Percentiles rank a stretch among this genome's conserved stretches.
These are phyloP conservation scores for Teratosphaeria epicoccoides DNA, from an alignment of 2,329 filamentous ascomycete genomes.

Conservation along the genomic window DNA sequence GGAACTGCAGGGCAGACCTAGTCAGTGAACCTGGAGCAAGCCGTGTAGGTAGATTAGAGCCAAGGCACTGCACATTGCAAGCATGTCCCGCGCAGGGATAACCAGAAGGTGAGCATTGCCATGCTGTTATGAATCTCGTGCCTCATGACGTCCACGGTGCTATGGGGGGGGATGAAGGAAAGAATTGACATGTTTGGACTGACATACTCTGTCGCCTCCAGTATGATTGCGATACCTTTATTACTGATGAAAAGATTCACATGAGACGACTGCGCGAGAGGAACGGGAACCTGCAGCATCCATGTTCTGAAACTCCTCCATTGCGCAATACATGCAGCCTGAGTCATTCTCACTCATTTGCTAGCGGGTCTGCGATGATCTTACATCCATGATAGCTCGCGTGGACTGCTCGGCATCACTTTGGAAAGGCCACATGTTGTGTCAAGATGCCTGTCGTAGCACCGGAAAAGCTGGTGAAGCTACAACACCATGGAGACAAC, in stretches of 20 bases:
- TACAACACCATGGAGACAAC: constrained; percentile 78
- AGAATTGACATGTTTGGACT: neutral
- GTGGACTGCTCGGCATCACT: neutral
- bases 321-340: neutral
- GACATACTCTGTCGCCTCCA: neutral
- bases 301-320: neutral
- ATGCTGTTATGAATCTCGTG: too few species aligned
- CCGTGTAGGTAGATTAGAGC: neutral
- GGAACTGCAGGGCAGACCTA: neutral
- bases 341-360: neutral
- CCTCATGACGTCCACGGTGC: too few species aligned
- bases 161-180: neutral
- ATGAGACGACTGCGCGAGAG: too few species aligned
- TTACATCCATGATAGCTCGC: neutral
- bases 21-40: neutral
- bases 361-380: neutral
- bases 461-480: constrained; percentile 76
- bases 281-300: too few species aligned
- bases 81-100: too few species aligned
- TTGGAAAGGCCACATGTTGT: neutral
- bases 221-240: neutral
- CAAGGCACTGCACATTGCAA: neutral
- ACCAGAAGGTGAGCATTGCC: too few species aligned
- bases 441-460: constrained; percentile 75
- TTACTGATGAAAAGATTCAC: too few species aligned